Base-by-base conservation (phyloP, 768 basidiomycete species). In the Pholiota conissans region DNA sequence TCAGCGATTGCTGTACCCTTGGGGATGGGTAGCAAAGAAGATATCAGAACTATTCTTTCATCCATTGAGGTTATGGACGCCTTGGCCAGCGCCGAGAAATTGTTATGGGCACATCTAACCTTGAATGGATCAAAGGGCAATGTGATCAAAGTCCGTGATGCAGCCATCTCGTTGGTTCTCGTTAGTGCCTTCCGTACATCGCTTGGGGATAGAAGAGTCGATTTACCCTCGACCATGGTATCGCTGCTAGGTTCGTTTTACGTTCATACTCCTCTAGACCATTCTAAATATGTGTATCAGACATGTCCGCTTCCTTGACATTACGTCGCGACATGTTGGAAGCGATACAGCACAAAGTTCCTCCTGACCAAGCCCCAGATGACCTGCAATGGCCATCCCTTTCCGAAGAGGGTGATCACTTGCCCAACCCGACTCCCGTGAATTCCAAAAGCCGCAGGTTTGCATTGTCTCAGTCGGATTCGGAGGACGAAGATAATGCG, bases 271-370 rank as follows among this genome's bases (percentile, higher is more conserved):
- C 34, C 28, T 42, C 52, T 29, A 10, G 5, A 46, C 52, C 58
- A 16, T 42, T 20, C 39, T 8, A 5, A 2, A 29, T 9, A 28
- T 35, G 37, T 7, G 8, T 61, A n/a, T n/a, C n/a, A 96, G 95
- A 96, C 69, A 75, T 81, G 13, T 86, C 87, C 2, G 77, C 87
- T 0, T 83, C 91, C 4, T 82, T 95, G 45, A 93, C 93, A 0
- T 77, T 97, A 1, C 85, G 87, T 8, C 82, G 93, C 16, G 96
- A 98, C 67, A 84, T 98, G 77, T 70, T 95, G 14, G 94, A 96
- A 61, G 84, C 84, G 14, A 88, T 95, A 49, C 79, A 83, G 1
- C 72, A 84, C 65, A 97, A 97, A 68, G 84, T 90, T 57, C 74
- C 77, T 2, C 67, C 75, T 11, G 32, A 66, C 0, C 67, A 69